phyloP scores from a whole-genome alignment of 169 alveolate species.

The Eimeria praecox region DNA sequence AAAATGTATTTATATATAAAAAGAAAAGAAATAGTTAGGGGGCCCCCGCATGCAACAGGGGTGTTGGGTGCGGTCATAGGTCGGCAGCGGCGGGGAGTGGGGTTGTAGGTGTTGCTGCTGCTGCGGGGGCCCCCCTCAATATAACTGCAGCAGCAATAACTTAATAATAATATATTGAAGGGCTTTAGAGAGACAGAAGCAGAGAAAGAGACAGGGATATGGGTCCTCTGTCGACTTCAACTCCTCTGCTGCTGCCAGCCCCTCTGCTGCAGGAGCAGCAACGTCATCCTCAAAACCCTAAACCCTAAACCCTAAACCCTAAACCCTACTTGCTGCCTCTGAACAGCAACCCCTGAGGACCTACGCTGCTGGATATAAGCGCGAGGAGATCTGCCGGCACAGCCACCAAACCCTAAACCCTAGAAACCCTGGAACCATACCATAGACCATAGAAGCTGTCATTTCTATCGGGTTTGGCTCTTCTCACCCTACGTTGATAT shows the following conservation, averaged over 20 bases:
- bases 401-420: constrained; percentile 5
- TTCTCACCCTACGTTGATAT: too few relatives aligned
- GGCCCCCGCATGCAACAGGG: not conserved
- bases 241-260: not conserved
- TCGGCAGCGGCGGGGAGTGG: not conserved
- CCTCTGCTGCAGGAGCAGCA: constrained; percentile 9
- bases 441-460: too few relatives aligned
- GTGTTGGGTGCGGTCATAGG: too few relatives aligned
- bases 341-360: too few relatives aligned
- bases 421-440: not conserved
- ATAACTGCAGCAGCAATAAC: not conserved
- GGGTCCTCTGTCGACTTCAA: too few relatives aligned
- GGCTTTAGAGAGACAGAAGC: not conserved
- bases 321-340: too few relatives aligned
- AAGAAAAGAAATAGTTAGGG: not conserved
- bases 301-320: not conserved
- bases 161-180: not conserved
- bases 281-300: not conserved
- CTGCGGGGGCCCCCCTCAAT: not conserved
- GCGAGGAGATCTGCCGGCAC: too few relatives aligned
- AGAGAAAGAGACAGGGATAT: not conserved
- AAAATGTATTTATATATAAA: not conserved
- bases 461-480: not conserved
- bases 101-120: not conserved
- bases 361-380: too few relatives aligned